Base-by-base conservation (phyloP, 2,329 filamentous ascomycete genomes). In the Sphaerostilbella broomeana region DNA sequence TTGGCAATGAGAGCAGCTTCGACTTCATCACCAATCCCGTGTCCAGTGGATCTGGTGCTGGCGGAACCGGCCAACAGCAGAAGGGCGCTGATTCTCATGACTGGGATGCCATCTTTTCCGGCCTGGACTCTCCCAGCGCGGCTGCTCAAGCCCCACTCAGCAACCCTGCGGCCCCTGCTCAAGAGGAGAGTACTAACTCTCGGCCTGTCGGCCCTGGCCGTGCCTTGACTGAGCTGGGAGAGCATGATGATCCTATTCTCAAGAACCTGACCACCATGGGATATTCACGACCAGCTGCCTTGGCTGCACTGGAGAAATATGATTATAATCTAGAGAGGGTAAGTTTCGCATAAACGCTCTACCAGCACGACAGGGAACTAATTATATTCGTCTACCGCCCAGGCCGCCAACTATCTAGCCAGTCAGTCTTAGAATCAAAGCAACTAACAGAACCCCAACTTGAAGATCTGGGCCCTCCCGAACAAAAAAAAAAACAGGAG, bases 261-360 rank as follows among this genome's bases (percentile, higher is more conserved):
- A 94, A 94, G 69, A 81, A 88, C 51, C 62, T 97, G 55, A 94
- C 86, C 1, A 74, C 77, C 8, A 95, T 97, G 88, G 90, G 90
- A 1, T 97, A 94, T 58, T 65, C 78, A 4, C 73, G 90, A 20
- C 67, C 71, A 6, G 79, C 86, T 35, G 84, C 87, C 12, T 66
- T 95, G 24, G 70, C 72, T 35, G 90, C 92, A 17, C 66, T 97
- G 57, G 90, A 97, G 69, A 89, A 90, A 61, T 95, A 85, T 59
- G 88, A 97, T 65, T 95, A 97, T 64, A 92, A 95, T 61, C 74
- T 95, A 58, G 88, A 95, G 64, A 87, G 86, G 77, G 90, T 95
- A 66, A 67, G 79, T 69, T 16, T 8, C 20, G 6, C 12, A n/a
- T 6, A 26, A 16, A 21, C 8, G 33, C 35, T 8, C 10, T n/a